Evolutionary conservation across 2,329 filamentous ascomycete genomes (phyloP).

Genomic region (Penicillium sp.): DNA sequence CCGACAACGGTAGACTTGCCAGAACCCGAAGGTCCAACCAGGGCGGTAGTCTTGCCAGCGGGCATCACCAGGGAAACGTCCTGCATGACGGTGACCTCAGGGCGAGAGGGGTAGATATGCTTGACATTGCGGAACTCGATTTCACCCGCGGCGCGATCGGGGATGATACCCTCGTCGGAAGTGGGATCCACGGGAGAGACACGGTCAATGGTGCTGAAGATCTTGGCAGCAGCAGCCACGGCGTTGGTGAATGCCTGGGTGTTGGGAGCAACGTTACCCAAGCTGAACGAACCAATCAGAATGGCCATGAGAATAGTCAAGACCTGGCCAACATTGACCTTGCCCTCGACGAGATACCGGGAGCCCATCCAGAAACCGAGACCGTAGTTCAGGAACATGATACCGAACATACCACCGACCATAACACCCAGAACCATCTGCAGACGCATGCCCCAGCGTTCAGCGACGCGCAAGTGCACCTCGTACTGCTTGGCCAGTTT

Average conservation of each 20-base stretch:
- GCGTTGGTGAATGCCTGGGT: constrained; percentile 84
- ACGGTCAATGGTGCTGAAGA: constrained; percentile 92
- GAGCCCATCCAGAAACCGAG: constrained; percentile 89
- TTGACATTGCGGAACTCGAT: constrained; percentile 83
- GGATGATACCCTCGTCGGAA: constrained; percentile 71
- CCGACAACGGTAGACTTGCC: constrained; percentile 96
- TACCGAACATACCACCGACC: constrained; percentile 81
- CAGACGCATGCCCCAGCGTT: constrained; percentile 76
- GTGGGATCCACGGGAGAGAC: constrained; percentile 81
- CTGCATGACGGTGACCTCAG: constrained; percentile 87
- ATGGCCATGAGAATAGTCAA: constrained; percentile 87
- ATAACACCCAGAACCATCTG: constrained; percentile 77
- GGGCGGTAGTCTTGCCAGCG: constrained; percentile 87
- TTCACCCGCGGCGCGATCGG: constrained; percentile 74
- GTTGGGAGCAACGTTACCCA: constrained; percentile 87
- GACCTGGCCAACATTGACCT: constrained; percentile 71
- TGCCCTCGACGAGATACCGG: constrained; percentile 70
- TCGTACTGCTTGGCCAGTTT: constrained; percentile 90
- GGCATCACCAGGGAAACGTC: constrained; percentile 80
- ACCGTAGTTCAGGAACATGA: constrained; percentile 86
- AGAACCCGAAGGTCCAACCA: constrained; percentile 92
- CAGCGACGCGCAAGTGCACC: constrained; percentile 71
- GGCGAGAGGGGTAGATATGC: constrained; percentile 92
- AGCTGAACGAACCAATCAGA: constrained; percentile 89
- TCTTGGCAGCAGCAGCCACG: constrained; percentile 84